These are phyloP conservation scores for Cytidiella melzeri DNA, from an alignment of 768 basidiomycete species.

Conservation along the genomic window DNA sequence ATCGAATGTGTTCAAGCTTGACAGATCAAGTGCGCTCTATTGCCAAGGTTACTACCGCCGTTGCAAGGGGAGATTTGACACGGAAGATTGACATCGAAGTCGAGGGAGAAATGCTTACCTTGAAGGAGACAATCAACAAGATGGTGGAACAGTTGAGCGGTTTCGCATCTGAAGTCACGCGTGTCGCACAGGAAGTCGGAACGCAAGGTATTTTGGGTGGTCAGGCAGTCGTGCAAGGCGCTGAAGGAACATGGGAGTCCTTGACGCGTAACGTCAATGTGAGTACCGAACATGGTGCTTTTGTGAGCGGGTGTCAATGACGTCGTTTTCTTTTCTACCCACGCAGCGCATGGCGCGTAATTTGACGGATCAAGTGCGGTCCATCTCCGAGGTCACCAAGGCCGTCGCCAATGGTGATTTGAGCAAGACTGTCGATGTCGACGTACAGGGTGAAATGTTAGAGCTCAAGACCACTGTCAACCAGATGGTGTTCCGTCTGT, in stretches of 20 bases:
- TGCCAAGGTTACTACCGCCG: conserved; percentile 81
- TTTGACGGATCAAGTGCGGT: conserved; percentile 81
- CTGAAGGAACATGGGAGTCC: conserved; percentile 91
- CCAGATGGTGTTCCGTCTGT: conserved; percentile 69
- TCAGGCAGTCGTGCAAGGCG: conserved; percentile 84
- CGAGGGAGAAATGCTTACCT: conserved; percentile 80
- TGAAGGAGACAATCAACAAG: conserved; percentile 83
- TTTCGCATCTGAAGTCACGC: conserved; percentile 77
- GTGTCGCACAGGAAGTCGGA: conserved; percentile 85
- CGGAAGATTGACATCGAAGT: conserved; percentile 91
- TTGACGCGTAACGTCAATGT: conserved; percentile 89
- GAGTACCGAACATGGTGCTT: conserved; percentile 21
- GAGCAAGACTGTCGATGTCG: conserved; percentile 79
- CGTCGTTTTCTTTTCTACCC: not conserved
- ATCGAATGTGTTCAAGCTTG: conserved; percentile 75
- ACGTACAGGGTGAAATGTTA: conserved; percentile 93
- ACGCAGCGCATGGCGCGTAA: conserved; percentile 81
- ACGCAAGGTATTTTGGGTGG: conserved; percentile 89
- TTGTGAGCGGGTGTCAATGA: not conserved
- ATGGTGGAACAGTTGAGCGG: conserved; percentile 91
- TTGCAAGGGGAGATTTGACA: conserved; percentile 85
- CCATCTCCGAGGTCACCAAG: conserved; percentile 82
- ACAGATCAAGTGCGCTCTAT: conserved; percentile 82
- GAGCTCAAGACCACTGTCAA: conserved; percentile 79
- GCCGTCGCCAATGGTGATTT: conserved; percentile 81